phyloP scores from a whole-genome alignment of 805 yeast genomes.

The Zygoascus tannicola region DNA sequence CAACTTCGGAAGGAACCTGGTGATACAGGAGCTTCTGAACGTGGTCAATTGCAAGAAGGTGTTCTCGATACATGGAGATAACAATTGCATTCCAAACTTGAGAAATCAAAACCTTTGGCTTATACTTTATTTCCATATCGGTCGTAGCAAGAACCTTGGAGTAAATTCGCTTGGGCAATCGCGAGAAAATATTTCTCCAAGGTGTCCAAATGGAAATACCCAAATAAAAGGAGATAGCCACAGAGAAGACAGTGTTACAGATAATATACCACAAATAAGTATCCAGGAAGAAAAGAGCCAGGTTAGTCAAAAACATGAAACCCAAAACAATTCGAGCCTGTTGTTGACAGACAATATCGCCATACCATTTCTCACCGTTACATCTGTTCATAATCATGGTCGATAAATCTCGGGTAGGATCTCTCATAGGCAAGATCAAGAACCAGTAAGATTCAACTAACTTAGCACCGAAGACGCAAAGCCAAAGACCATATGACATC shows the following conservation, averaged over 20 bases:
- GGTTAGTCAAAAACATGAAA: slow-evolving; percentile 85
- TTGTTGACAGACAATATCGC: slow-evolving; percentile 60
- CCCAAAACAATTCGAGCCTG: slow-evolving; percentile 88
- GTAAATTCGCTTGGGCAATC: slow-evolving; percentile 98
- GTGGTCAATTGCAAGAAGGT: slow-evolving; percentile 93
- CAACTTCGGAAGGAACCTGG: slow-evolving; percentile 96
- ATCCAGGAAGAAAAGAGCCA: slow-evolving; percentile 95
- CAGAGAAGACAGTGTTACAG: slow-evolving; percentile 88
- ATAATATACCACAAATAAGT: slow-evolving; percentile 98
- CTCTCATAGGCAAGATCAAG: slow-evolving; percentile 80
- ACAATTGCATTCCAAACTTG: slow-evolving; percentile 99
- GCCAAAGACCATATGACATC: slow-evolving; percentile 91
- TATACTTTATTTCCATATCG: slow-evolving; percentile 98
- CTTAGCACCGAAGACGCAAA: slow-evolving; percentile 80
- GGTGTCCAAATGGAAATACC: slow-evolving; percentile 99
- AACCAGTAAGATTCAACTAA: slow-evolving; percentile 86
- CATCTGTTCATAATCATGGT: slow-evolving; percentile 78
- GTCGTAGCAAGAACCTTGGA: slow-evolving; percentile 96
- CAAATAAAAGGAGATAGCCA: slow-evolving; percentile 95
- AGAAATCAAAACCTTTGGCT: slow-evolving; percentile 94
- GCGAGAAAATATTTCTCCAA: slow-evolving; percentile 97
- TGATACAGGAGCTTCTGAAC: slow-evolving; percentile 95
- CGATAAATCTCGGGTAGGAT: slow-evolving; percentile 86
- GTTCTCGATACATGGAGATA: slow-evolving; percentile 99
- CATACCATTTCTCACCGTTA: slow-evolving; percentile 90